Base-by-base conservation (phyloP, 1,284 basidiomycete genomes). In the Exobasidium cylindrosporum region DNA sequence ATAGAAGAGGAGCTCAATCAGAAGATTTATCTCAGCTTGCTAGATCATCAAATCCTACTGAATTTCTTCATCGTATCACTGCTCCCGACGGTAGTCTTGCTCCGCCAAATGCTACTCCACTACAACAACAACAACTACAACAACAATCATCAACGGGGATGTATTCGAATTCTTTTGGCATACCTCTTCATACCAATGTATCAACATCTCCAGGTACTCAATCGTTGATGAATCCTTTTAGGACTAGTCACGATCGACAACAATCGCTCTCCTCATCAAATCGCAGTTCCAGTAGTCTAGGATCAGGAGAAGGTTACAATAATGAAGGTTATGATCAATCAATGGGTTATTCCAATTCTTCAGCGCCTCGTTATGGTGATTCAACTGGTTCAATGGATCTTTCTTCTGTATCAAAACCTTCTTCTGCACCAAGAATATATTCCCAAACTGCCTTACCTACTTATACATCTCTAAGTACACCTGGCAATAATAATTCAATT, bases 41-140 rank as follows among this genome's bases (percentile, higher is more conserved):
- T 28, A 58, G 66, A 58, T 64, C 60, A 17, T 64, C 63, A 61
- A 67, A 70, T 17, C 55, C 62, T 11, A 66, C 60, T 26, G 67
- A 74, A 43, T 76, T 72, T 57, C 58, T 74, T 1, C 44, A 60
- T 13, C 60, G 68, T 55, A 73, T 76, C 63, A 76, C 73, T 1
- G 68, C 70, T 4, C 68, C 72, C 14, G 66, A 76, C 35, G 73
- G 73, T 10, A 65, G 67, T 10, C 65, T 76, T 30, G 73, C 72
- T 14, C 73, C 73, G 26, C 73, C 73, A 10, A 58, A 63, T 28
- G 49, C 66, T 4, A 66, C 63, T 2, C 58, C 66, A 54, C 26
- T 26, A 14, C 47, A 24, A 50, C 47, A 28, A 24, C 21, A 21
- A 24, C 47, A 50, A 50, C 26, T 4, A 17, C 10, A 40, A 40